phyloP scores from a whole-genome alignment of 371 early-diverging fungal species.

The Entomophthora muscae region DNA sequence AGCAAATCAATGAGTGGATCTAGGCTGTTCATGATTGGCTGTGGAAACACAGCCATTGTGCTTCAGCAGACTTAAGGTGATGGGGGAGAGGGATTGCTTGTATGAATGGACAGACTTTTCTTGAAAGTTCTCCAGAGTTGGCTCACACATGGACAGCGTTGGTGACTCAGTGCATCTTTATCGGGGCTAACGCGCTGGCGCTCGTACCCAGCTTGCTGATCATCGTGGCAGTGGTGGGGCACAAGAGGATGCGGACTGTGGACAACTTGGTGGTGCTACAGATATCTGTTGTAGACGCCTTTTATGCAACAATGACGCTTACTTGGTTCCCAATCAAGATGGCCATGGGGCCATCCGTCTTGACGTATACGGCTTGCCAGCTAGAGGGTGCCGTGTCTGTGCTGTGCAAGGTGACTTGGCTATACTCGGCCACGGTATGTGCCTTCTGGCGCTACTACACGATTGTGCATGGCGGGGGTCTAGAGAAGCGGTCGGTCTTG shows the following conservation, averaged over 20 bases:
- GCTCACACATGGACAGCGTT: conserved; percentile 1
- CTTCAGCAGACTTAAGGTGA: no score
- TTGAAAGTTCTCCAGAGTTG: no score
- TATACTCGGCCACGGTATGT: conserved; percentile 5
- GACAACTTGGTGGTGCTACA: neutral
- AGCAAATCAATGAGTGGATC: no score
- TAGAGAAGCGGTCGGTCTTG: neutral
- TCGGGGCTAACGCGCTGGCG: neutral
- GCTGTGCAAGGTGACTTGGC: neutral
- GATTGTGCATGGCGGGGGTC: neutral
- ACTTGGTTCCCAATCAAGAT: neutral
- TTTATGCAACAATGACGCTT: neutral
- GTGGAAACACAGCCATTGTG: no score
- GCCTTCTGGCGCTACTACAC: conserved; percentile 5
- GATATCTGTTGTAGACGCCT: neutral
- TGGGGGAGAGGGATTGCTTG: no score
- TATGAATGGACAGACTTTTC: no score
- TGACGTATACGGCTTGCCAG: neutral
- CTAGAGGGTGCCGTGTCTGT: conserved; percentile 1
- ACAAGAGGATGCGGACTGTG: neutral
- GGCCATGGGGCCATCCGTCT: neutral
- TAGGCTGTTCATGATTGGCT: no score
- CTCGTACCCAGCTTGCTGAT: neutral
- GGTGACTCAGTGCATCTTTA: neutral
- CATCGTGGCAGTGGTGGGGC: neutral